A percentile compares a stretch with the other conserved stretches of the same genome.
These are phyloP conservation scores for Plenodomus tracheiphilus DNA, from an alignment of 2,329 filamentous ascomycete species.

Conservation along the genomic window DNA sequence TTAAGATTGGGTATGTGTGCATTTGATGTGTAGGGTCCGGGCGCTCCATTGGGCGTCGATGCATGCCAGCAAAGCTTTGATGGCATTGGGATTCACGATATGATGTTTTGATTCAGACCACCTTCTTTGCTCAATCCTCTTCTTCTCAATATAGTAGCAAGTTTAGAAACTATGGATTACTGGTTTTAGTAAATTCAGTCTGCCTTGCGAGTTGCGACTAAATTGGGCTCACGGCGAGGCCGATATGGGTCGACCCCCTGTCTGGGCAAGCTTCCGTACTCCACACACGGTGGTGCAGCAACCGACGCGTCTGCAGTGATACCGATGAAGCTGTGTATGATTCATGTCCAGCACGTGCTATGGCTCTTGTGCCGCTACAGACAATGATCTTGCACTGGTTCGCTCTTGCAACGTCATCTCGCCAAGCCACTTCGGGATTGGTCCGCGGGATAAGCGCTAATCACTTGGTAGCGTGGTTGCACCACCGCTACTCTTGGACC, in stretches of 20 bases:
- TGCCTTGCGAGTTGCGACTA: slow-evolving; percentile 20
- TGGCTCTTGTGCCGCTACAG: not conserved
- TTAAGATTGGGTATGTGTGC: no score
- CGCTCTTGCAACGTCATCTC: slow-evolving; percentile 19
- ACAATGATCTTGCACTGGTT: not conserved
- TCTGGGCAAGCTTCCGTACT: not conserved
- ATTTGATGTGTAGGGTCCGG: no score
- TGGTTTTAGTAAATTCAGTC: slow-evolving; percentile 15
- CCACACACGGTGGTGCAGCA: not conserved
- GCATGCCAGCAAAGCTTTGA: not conserved
- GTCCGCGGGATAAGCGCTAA: slow-evolving; percentile 6
- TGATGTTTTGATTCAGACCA: not conserved
- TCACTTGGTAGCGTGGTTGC: slow-evolving; percentile 12
- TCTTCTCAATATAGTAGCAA: slow-evolving; percentile 4
- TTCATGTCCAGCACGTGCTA: not conserved
- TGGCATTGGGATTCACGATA: not conserved
- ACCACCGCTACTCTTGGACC: slow-evolving; percentile 31
- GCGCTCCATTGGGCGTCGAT: not conserved
- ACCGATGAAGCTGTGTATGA: not conserved
- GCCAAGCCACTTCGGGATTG: slow-evolving; percentile 13
- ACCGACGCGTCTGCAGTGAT: not conserved
- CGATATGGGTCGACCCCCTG: not conserved
- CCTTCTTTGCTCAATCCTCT: not conserved
- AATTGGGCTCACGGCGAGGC: slow-evolving; percentile 2
- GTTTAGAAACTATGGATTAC: slow-evolving; percentile 6